A percentile compares a stretch with the other conserved stretches of the same genome.
Conservation (phyloP, 106 monocot genomes). For the Dactylorhiza incarnata region DNA sequence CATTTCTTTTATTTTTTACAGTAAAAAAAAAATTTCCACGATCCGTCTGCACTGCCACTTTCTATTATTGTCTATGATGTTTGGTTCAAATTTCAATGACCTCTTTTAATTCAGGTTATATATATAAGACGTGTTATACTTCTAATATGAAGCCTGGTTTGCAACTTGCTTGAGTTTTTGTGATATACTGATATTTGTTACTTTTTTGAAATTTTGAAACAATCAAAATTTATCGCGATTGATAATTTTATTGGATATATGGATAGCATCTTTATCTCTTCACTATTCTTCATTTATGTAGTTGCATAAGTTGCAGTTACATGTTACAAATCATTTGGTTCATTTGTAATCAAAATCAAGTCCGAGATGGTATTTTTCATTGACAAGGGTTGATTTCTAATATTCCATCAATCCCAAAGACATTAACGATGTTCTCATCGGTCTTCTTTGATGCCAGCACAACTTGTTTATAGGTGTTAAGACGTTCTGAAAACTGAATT, state of each 20-base stretch:
- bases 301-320: neutral
- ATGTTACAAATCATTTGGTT: neutral
- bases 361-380: neutral
- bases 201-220: neutral
- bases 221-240: neutral
- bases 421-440: neutral
- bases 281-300: neutral
- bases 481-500: too few relatives aligned
- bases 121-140: neutral
- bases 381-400: neutral
- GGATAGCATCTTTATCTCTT: neutral
- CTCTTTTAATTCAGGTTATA: neutral
- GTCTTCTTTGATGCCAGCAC: neutral
- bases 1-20: constrained; percentile 1
- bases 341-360: neutral
- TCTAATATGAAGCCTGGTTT: neutral
- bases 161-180: neutral
- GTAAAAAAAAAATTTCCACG: neutral
- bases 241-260: neutral
- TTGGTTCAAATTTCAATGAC: neutral
- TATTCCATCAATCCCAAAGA: neutral
- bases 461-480: too few relatives aligned
- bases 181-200: neutral
- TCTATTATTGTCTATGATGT: neutral
- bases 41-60: neutral